Percentiles rank a stretch among this genome's conserved stretches.
Evolutionary conservation across 495 filamentous ascomycete genomes (phyloP).

Genomic region (Penicillium arizonense): DNA sequence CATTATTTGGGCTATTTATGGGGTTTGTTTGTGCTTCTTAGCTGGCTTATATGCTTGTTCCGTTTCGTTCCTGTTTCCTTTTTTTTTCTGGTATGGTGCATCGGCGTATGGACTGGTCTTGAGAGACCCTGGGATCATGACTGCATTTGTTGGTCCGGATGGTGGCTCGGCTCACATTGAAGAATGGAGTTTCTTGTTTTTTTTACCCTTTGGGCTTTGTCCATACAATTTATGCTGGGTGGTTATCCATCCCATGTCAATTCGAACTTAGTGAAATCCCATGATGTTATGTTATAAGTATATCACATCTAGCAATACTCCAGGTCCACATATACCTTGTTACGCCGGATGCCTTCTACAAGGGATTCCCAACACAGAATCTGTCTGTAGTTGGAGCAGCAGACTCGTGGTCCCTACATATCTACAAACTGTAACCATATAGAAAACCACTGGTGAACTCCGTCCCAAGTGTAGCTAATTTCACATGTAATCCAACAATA

Average conservation of each 20-base stretch:
- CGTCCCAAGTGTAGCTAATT: slow-evolving; percentile 29
- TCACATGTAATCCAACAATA: slow-evolving; percentile 21
- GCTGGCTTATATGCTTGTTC: background rate
- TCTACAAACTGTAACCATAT: no score
- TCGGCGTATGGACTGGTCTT: slow-evolving; percentile 22
- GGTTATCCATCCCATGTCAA: background rate
- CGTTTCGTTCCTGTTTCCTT: slow-evolving; percentile 4
- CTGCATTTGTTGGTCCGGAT: slow-evolving; percentile 3
- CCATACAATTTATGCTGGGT: background rate
- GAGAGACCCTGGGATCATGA: slow-evolving; percentile 3
- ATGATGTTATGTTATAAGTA: no score
- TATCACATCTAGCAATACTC: no score
- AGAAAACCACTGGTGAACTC: slow-evolving; percentile 20
- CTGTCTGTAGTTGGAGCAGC: no score
- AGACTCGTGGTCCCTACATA: no score
- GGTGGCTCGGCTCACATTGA: slow-evolving; percentile 15
- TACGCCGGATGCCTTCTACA: no score
- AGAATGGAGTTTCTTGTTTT: slow-evolving; percentile 20
- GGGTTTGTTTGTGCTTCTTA: background rate
- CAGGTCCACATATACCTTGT: no score
- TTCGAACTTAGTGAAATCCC: no score
- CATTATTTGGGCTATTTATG: background rate
- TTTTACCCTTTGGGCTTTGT: slow-evolving; percentile 1
- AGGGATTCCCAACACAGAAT: no score
- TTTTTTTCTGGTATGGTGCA: slow-evolving; percentile 1